A percentile compares a stretch with the other conserved stretches of the same genome.
Conservation (phyloP, 768 basidiomycete species). For the Termitomyces sp. region DNA sequence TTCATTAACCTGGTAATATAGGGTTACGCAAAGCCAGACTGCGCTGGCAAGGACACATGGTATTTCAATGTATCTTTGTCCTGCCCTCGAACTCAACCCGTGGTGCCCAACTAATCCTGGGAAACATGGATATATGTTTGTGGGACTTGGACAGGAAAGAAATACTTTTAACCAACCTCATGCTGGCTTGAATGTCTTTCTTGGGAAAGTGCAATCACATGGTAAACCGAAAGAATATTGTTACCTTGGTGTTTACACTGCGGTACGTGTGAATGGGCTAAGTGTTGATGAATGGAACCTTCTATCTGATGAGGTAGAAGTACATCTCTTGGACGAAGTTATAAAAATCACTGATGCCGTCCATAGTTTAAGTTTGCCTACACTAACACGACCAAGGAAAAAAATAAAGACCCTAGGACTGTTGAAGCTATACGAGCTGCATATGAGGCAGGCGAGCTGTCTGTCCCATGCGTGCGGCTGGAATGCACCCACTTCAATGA, state of each 20-base stretch:
- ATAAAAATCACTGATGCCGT: neutral
- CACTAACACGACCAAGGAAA: slow-evolving; percentile 32
- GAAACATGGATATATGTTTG: slow-evolving; percentile 51
- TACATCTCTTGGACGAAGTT: neutral
- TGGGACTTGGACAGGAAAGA: slow-evolving; percentile 44
- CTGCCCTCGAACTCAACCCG: slow-evolving; percentile 45
- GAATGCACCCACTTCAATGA: slow-evolving; percentile 41
- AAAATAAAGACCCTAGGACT: slow-evolving; percentile 28
- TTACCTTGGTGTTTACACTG: slow-evolving; percentile 44
- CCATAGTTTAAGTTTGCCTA: slow-evolving; percentile 30
- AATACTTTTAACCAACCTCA: slow-evolving; percentile 35
- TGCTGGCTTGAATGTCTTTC: slow-evolving; percentile 37
- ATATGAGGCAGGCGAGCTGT: slow-evolving; percentile 39
- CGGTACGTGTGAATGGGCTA: slow-evolving; percentile 35
- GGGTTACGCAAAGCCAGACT: slow-evolving; percentile 22
- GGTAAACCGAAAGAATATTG: slow-evolving; percentile 26
- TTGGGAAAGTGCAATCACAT: slow-evolving; percentile 29
- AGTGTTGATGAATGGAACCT: slow-evolving; percentile 41
- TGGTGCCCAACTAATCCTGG: slow-evolving; percentile 49
- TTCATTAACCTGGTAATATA: slow-evolving; percentile 9
- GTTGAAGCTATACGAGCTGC: slow-evolving; percentile 30
- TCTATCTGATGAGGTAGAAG: slow-evolving; percentile 34
- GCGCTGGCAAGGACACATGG: slow-evolving; percentile 24
- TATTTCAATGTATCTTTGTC: slow-evolving; percentile 42
- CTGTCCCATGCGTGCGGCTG: slow-evolving; percentile 45